A percentile compares a stretch with the other conserved stretches of the same genome.
Conservation (phyloP, 2,329 filamentous ascomycete genomes). For the Nothopassalora personata region DNA sequence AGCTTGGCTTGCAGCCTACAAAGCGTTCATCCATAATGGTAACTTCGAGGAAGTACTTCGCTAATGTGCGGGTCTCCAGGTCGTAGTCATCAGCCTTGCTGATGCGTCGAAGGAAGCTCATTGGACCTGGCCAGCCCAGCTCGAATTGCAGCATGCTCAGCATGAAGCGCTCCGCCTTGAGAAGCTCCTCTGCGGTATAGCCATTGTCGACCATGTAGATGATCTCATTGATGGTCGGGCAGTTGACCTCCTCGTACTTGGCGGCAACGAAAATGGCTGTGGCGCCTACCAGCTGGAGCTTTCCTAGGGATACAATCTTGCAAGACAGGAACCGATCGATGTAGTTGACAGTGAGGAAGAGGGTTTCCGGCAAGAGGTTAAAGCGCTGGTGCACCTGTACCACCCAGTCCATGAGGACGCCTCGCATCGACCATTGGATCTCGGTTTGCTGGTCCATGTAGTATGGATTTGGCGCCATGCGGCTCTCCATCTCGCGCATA, state of each 20-base stretch:
- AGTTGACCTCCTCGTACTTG: conserved; percentile 99
- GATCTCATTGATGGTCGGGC: conserved; percentile 89
- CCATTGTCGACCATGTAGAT: conserved; percentile 97
- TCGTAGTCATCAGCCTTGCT: conserved; percentile 99
- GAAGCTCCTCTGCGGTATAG: conserved; percentile 83
- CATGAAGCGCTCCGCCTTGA: conserved; percentile 98
- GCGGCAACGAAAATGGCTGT: conserved; percentile 93
- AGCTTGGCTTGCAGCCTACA: conserved; percentile 85
- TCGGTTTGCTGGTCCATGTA: conserved; percentile 96
- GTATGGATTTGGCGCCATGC: conserved; percentile 79
- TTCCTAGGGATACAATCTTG: conserved; percentile 91
- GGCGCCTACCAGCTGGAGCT: conserved; percentile 91
- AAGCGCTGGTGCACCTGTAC: conserved; percentile 94
- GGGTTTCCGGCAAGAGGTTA: conserved; percentile 81
- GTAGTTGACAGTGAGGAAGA: conserved; percentile 94
- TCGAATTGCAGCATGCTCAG: conserved; percentile 93
- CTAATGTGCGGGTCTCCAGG: conserved; percentile 85
- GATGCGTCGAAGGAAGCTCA: conserved; percentile 94
- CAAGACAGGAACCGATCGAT: conserved; percentile 92
- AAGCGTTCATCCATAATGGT: conserved; percentile 98
- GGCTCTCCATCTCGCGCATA: conserved; percentile 80
- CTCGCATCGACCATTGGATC: conserved; percentile 98
- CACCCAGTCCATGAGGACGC: conserved; percentile 95
- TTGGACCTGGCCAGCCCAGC: conserved; percentile 95
- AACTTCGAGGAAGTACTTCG: conserved; percentile 96